Base-by-base conservation (phyloP, 805 yeast species). In the Wickerhamiella sorbophila region DNA sequence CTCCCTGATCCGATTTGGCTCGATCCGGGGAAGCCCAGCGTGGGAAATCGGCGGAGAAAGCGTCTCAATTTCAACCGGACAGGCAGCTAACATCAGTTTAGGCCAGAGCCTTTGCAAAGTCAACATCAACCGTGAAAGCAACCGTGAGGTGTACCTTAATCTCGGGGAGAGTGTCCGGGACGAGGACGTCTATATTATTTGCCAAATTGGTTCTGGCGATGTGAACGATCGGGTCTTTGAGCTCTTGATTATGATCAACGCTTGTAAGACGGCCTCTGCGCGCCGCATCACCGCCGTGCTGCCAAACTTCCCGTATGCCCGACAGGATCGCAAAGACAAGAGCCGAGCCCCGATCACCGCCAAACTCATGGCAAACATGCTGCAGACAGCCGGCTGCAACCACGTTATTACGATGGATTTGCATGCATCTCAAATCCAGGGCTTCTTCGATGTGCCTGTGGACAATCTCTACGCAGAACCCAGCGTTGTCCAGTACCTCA, bases 381-480 rank as follows among this genome's bases (percentile, higher is more conserved):
- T 91, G 46, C 84, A 85, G 44, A 86, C 95, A 2, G 94, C 97
- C 1, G 98, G 98, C 4, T 91, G 96, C 64, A 74, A 84, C 59
- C 96, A 91, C 62, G 88, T 91, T 38, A 86, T 91, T 52, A 91
- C 98, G 15, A 79, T 91, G 94, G 98, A 91, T 61, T 67, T 91
- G 51, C 98, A 91, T 58, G 97, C 97, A 8, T 82, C 95, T 6
- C 98, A 91, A 62, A 91, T 91, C 53, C 98, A 91, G 66, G 98
- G 98, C 1, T 91, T 91, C 58, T 91, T 91, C 66, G 79, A 78
- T 49, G 87, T 85, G 22, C 97, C 98, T 3, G 98, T 88, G 27
- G 98, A 91, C 64, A 91, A 91, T 57, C 68, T 91, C 51, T 88
- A 88, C 56, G 97, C 95, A 17, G 97, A 88, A 59, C 98, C 98